phyloP scores from a whole-genome alignment of 2,329 filamentous ascomycete genomes.

The Botrytis hyacinthi region DNA sequence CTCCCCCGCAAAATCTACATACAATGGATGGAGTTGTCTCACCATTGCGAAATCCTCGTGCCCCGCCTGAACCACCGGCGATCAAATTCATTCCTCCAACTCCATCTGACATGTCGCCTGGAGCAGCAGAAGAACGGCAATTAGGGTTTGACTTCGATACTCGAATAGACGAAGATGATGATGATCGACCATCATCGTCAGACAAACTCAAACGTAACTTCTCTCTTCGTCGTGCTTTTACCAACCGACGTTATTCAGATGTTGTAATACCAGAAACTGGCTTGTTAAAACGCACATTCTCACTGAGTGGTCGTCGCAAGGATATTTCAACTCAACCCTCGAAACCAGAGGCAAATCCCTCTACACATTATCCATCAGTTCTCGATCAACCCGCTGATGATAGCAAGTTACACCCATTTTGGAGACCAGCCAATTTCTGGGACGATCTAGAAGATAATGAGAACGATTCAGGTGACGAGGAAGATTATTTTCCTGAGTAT shows the following conservation, averaged over 20 bases:
- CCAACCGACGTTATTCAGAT: slow-evolving; percentile 49
- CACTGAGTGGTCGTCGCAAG: slow-evolving; percentile 30
- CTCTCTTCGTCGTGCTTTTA: slow-evolving; percentile 54
- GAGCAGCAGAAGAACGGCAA: slow-evolving; percentile 50
- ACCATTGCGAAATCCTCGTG: slow-evolving; percentile 59
- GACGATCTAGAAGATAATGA: slow-evolving; percentile 44
- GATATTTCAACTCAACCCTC: slow-evolving; percentile 33
- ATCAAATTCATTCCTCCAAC: slow-evolving; percentile 64
- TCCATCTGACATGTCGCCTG: slow-evolving; percentile 57
- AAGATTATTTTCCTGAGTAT: slow-evolving; percentile 46
- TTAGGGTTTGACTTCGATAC: slow-evolving; percentile 48
- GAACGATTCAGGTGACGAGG: slow-evolving; percentile 34
- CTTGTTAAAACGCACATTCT: slow-evolving; percentile 50
- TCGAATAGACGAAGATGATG: slow-evolving; percentile 36
- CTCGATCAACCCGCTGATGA: slow-evolving; percentile 51
- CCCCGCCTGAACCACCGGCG: slow-evolving; percentile 55
- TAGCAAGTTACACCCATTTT: slow-evolving; percentile 58
- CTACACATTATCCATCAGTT: slow-evolving; percentile 43
- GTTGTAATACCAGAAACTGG: slow-evolving; percentile 49
- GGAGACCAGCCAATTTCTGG: slow-evolving; percentile 53
- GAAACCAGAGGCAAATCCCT: slow-evolving; percentile 31
- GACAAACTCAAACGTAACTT: slow-evolving; percentile 47
- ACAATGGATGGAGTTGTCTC: slow-evolving; percentile 57
- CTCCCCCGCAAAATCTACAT: slow-evolving; percentile 51
- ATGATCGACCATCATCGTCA: slow-evolving; percentile 34